These are phyloP conservation scores for Berberis thunbergii DNA, from an alignment of 164 flowering plant species.

Conservation along the genomic window DNA sequence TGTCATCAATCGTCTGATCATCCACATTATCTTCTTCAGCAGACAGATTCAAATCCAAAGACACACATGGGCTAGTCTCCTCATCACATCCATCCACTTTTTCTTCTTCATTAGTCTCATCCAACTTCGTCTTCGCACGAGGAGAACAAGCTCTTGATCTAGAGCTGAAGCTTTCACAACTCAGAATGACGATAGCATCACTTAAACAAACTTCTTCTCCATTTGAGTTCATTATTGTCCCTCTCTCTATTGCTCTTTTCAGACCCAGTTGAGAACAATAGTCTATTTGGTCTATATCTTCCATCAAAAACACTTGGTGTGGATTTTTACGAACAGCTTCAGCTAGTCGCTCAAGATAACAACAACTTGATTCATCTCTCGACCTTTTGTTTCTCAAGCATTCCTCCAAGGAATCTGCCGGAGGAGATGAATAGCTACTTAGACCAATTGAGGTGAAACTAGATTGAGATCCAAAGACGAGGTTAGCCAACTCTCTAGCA, in stretches of 20 bases:
- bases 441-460: constrained; percentile 45
- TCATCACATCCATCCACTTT: constrained; percentile 11
- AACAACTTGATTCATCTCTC: constrained; percentile 61
- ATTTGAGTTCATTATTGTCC: constrained; percentile 30
- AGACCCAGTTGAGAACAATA: constrained; percentile 56
- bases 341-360: constrained; percentile 56
- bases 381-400: constrained; percentile 39
- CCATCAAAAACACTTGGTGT: constrained; percentile 67
- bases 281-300: constrained; percentile 75
- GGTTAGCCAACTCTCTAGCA: constrained; percentile 62
- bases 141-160: constrained; percentile 78
- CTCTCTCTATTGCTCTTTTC: constrained; percentile 67
- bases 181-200: constrained; percentile 74
- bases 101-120: constrained; percentile 18
- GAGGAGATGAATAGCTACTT: constrained; percentile 56
- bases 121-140: constrained; percentile 27
- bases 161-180: constrained; percentile 69
- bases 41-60: constrained; percentile 75
- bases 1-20: constrained; percentile 42
- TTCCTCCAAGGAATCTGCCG: constrained; percentile 57
- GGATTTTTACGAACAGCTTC: constrained; percentile 51
- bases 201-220: constrained; percentile 46
- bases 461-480: constrained; percentile 58
- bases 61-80: constrained; percentile 29
- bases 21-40: constrained; percentile 30